phyloP scores from a whole-genome alignment of 495 filamentous ascomycete species.

The Tetracladium marchalianum region DNA sequence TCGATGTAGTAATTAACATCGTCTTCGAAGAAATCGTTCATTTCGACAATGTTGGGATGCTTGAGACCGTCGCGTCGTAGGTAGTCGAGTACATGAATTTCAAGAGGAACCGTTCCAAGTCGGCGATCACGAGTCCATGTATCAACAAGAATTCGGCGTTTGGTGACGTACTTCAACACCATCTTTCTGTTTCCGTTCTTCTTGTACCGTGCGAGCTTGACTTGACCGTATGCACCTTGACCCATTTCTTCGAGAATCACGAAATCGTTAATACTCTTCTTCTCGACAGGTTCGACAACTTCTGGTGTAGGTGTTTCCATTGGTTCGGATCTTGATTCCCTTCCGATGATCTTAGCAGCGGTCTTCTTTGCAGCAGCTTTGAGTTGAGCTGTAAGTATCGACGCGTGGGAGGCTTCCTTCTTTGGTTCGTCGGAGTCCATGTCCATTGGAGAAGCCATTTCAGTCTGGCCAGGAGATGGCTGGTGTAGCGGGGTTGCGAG shows the following conservation, averaged over 20 bases:
- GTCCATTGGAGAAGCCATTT: slow-evolving; percentile 34
- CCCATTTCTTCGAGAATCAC: slow-evolving; percentile 96
- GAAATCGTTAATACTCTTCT: slow-evolving; percentile 85
- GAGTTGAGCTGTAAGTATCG: slow-evolving; percentile 65
- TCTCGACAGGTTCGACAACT: slow-evolving; percentile 26
- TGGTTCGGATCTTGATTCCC: slow-evolving; percentile 23
- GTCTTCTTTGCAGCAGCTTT: slow-evolving; percentile 52
- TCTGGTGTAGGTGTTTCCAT: slow-evolving; percentile 6
- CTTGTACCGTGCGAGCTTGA: slow-evolving; percentile 90
- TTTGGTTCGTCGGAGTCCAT: slow-evolving; percentile 35
- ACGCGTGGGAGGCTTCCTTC: slow-evolving; percentile 30
- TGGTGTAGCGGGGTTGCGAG: slow-evolving; percentile 57
- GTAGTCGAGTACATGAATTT: slow-evolving; percentile 96
- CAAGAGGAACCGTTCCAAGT: slow-evolving; percentile 91
- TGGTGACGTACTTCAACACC: slow-evolving; percentile 96
- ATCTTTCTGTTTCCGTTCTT: slow-evolving; percentile 66
- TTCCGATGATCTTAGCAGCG: slow-evolving; percentile 35
- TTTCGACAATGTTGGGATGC: slow-evolving; percentile 96
- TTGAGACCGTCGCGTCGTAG: slow-evolving; percentile 75
- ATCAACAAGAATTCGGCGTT: slow-evolving; percentile 92
- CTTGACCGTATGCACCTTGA: slow-evolving; percentile 94
- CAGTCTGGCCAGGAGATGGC: slow-evolving; percentile 66
- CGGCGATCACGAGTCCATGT: slow-evolving; percentile 95
- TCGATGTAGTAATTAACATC: slow-evolving; percentile 98
- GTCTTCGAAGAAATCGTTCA: slow-evolving; percentile 98